Percentiles rank a stretch among this genome's conserved stretches.
Conservation (phyloP, 2,329 filamentous ascomycete genomes). For the Ophiocordyceps camponoti-saundersi region DNA sequence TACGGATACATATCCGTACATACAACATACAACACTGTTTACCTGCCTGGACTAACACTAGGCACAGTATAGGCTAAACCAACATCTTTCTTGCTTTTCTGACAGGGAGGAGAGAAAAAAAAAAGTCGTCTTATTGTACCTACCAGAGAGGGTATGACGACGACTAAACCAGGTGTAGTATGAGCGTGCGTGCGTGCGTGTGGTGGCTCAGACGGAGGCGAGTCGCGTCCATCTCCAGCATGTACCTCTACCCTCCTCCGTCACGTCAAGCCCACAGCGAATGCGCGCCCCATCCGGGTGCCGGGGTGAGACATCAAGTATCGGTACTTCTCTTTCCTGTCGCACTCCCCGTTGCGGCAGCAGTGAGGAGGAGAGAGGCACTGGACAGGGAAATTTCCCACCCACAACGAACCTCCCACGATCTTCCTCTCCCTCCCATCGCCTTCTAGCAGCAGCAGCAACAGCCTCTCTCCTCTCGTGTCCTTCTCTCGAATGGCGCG, state of each 20-base stretch:
- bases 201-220: not conserved
- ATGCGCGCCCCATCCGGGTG: not conserved
- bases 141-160: too few species aligned
- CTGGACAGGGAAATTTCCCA: not conserved
- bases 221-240: not conserved
- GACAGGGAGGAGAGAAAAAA: too few species aligned
- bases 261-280: not conserved
- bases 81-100: too few species aligned
- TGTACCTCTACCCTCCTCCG: not conserved
- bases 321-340: not conserved
- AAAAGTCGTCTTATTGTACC: too few species aligned
- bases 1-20: too few species aligned
- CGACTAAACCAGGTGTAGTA: too few species aligned
- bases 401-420: not conserved
- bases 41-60: too few species aligned
- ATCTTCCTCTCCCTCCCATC: not conserved
- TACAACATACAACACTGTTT: too few species aligned
- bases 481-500: not conserved
- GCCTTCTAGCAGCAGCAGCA: not conserved
- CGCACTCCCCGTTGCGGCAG: not conserved
- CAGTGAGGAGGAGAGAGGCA: not conserved
- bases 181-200: too few species aligned
- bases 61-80: too few species aligned
- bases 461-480: not conserved
- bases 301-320: not conserved